Evolutionary conservation across 257 asterid species (phyloP).

Genomic region (Solanum bulbocastanum): DNA sequence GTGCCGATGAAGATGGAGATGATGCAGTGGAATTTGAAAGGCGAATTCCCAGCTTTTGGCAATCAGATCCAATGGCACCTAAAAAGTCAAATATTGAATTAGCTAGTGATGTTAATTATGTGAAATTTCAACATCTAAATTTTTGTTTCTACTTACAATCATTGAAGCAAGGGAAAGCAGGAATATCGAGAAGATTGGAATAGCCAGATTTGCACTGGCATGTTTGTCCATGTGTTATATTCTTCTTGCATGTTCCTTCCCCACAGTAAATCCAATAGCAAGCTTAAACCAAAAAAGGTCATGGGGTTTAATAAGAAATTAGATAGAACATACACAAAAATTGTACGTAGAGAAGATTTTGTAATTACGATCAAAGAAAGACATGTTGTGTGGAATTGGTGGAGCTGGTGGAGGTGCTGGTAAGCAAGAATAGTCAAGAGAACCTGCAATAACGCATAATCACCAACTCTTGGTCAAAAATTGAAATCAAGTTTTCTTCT

Average conservation of each 20-base stretch:
- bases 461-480: background rate
- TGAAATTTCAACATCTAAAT: background rate
- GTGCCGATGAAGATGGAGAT: constrained; percentile 15
- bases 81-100: background rate
- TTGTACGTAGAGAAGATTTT: background rate
- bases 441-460: constrained; percentile 25
- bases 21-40: constrained; percentile 26
- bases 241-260: constrained; percentile 49
- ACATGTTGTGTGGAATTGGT: constrained; percentile 34
- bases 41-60: constrained; percentile 46
- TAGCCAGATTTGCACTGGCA: constrained; percentile 55
- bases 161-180: constrained; percentile 63
- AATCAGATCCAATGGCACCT: constrained; percentile 67
- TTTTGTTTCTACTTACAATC: constrained; percentile 34
- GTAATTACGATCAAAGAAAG: constrained; percentile 55
- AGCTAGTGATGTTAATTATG: too few species aligned
- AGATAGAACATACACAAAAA: background rate
- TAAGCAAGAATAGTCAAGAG: constrained; percentile 72
- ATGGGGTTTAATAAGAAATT: background rate
- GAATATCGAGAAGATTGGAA: constrained; percentile 42
- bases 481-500: background rate
- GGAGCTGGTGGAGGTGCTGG: constrained; percentile 69
- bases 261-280: constrained; percentile 76
- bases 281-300: constrained; percentile 15
- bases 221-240: constrained; percentile 31